Conservation (phyloP, 2,329 filamentous ascomycete species). For the Phyllosticta citribraziliensis region DNA sequence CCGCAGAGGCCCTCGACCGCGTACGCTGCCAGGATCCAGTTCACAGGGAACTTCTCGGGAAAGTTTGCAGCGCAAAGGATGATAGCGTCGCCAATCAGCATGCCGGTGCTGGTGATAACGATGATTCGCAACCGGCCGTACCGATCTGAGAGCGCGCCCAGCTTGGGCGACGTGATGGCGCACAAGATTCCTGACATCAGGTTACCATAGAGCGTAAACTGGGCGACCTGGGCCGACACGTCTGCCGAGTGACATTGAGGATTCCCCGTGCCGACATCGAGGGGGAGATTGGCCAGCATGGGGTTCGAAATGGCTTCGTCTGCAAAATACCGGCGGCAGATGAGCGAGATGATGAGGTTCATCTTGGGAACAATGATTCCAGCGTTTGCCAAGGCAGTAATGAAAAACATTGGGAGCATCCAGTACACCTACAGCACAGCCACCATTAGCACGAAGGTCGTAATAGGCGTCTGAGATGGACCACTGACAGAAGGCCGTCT, state of each 20-base stretch:
- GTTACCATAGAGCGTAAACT: constrained; percentile 67
- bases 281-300: constrained; percentile 50
- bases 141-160: constrained; percentile 79
- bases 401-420: constrained; percentile 68
- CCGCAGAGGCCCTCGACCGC: constrained; percentile 75
- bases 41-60: constrained; percentile 62
- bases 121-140: constrained; percentile 71
- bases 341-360: constrained; percentile 73
- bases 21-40: constrained; percentile 67
- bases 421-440: constrained; percentile 53
- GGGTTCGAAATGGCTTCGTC: constrained; percentile 34
- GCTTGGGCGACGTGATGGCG: constrained; percentile 69
- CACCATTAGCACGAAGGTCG: not conserved
- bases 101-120: constrained; percentile 62
- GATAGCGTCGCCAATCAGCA: constrained; percentile 62
- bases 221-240: constrained; percentile 66
- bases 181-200: constrained; percentile 68
- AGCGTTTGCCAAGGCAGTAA: constrained; percentile 80
- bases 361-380: constrained; percentile 77
- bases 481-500: constrained; percentile 47
- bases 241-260: constrained; percentile 70
- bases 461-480: not conserved
- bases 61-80: constrained; percentile 70
- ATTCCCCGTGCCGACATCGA: constrained; percentile 60
- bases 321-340: constrained; percentile 74